phyloP scores from a whole-genome alignment of 768 basidiomycete genomes.

The Boletales sp. region DNA sequence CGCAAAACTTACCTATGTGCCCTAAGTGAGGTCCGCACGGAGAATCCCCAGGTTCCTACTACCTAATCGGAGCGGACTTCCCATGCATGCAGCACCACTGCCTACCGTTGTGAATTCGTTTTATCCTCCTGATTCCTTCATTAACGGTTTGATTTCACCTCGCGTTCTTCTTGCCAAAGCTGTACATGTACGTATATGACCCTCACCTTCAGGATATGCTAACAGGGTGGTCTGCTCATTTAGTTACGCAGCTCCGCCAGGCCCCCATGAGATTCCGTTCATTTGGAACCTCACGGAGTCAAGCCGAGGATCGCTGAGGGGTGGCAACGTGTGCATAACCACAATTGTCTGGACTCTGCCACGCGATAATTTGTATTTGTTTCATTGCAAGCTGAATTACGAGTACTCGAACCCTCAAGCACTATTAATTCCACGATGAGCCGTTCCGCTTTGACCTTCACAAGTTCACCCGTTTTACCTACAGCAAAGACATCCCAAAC shows the following conservation, averaged over 20 bases:
- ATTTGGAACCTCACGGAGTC: constrained; percentile 27
- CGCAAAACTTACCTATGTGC: too few relatives aligned
- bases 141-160: background rate
- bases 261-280: background rate
- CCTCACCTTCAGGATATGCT: constrained; percentile 28
- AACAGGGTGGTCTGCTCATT: constrained; percentile 28
- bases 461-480: constrained; percentile 26
- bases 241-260: constrained; percentile 14
- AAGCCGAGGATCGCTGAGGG: constrained; percentile 30
- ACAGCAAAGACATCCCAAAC: constrained; percentile 26
- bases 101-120: too few relatives aligned
- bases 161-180: constrained; percentile 19
- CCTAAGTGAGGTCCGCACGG: too few relatives aligned
- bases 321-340: constrained; percentile 22
- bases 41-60: too few relatives aligned
- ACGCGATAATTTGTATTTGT: constrained; percentile 17
- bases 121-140: too few relatives aligned
- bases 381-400: constrained; percentile 21
- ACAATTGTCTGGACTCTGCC: constrained; percentile 16
- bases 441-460: constrained; percentile 21
- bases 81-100: too few relatives aligned
- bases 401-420: constrained; percentile 21
- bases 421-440: constrained; percentile 28
- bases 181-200: constrained; percentile 21
- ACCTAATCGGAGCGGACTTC: too few relatives aligned